Evolutionary conservation across 1,284 basidiomycete species (phyloP), one percentile per base, ranked within the genome.

Genomic region (Moesziomyces antarcticus): DNA sequence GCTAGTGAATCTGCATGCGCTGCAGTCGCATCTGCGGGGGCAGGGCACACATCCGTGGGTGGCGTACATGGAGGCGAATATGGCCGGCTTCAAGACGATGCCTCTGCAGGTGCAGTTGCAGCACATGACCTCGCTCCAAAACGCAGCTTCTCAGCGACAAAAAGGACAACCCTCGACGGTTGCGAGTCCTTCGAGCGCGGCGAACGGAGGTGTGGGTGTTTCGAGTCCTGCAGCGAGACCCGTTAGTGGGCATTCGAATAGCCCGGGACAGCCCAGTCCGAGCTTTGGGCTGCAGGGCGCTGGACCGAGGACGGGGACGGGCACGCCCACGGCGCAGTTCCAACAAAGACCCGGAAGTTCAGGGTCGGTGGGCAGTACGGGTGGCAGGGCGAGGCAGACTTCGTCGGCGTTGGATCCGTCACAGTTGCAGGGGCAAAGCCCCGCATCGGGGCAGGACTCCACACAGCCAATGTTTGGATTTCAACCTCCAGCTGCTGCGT

Each of bases 21-120:
- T 80, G 0, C 78, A 80, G 50, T 49, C 72, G 7, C 73, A 79
- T 37, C 49, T 64, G 45, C 64, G 70, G 22, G 77, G 75, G 1
- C 73, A 77, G 37, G 67, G 64, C 5, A 71, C 65, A 0, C 74
- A 79, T 40, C 72, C 75, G 1, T 72, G 77, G 56, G 68, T 79
- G 20, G 51, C 66, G 1, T 77, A 52, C 63, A 79, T 75, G 75
- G 75, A 77, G 35, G 53, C 64, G 11, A 67, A 75, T 40, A 53
- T 77, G 11, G 25, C 37, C 25, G 60, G 59, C 37, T 79, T 77
- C 57, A 66, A 62, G 30, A 21, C 50, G 18, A 47, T 78, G 59
- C 67, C 75, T 3, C 25, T 79, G 35, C 75, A 77, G 50, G 43
- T 68, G 33, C 77, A 79, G 49, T 35, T 79, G 25, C 77, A 79